Evolutionary conservation across 345 rosid genomes (phyloP).

Genomic region (Euphorbia lathyris): DNA sequence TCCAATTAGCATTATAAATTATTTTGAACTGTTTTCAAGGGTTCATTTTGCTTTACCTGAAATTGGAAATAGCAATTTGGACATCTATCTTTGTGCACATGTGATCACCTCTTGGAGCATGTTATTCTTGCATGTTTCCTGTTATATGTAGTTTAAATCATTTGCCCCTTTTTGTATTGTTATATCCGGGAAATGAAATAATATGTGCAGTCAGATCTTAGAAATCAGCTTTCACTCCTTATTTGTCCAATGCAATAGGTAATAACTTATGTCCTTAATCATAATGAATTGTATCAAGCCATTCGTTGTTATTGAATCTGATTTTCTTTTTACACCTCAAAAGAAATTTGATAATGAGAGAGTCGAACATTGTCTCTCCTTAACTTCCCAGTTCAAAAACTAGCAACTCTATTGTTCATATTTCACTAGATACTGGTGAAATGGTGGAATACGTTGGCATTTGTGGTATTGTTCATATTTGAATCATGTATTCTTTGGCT

Average conservation of each 20-base stretch:
- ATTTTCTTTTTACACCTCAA: no score
- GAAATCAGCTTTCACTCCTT: constrained; percentile 83
- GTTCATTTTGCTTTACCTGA: not conserved
- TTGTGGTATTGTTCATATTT: constrained; percentile 9
- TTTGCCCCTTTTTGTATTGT: no score
- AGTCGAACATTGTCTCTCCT: no score
- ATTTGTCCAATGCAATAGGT: constrained; percentile 98
- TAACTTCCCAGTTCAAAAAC: no score
- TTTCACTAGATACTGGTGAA: constrained; percentile 8
- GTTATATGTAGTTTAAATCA: not conserved
- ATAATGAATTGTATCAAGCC: no score
- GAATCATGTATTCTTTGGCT: constrained; percentile 13
- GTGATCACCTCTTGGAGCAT: not conserved
- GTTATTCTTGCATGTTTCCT: not conserved
- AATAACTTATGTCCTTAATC: constrained; percentile 12
- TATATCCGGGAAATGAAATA: constrained; percentile 66
- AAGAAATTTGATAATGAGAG: no score
- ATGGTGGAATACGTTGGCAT: constrained; percentile 11
- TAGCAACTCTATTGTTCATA: no score
- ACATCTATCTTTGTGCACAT: not conserved
- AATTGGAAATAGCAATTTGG: not conserved
- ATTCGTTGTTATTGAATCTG: no score
- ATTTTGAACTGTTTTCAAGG: not conserved
- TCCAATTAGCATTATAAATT: no score
- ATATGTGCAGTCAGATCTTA: constrained; percentile 68